phyloP scores from a whole-genome alignment of 148 eudicot genomes.

The Rheum nobile region DNA sequence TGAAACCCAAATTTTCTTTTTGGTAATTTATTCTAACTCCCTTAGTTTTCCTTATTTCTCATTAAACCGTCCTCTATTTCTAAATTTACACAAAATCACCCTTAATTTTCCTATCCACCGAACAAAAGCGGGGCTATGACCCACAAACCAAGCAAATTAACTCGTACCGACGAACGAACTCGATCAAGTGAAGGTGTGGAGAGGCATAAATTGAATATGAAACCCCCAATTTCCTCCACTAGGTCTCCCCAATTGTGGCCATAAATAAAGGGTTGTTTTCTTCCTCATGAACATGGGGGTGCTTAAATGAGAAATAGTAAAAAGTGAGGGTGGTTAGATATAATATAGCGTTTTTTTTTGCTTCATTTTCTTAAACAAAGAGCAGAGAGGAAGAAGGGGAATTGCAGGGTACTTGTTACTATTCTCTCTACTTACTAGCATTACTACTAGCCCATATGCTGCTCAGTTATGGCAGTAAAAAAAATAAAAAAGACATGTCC shows the following conservation, averaged over 20 bases:
- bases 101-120: too few species aligned
- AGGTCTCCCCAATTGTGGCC: too few species aligned
- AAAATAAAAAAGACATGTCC: background rate
- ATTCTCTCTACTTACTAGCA: constrained; percentile 7
- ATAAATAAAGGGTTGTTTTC: too few species aligned
- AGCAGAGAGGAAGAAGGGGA: background rate
- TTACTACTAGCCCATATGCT: constrained; percentile 8
- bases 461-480: background rate
- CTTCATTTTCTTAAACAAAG: background rate
- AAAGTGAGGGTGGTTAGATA: background rate
- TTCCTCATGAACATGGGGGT: too few species aligned
- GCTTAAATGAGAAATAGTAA: background rate
- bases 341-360: background rate
- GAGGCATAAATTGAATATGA: too few species aligned
- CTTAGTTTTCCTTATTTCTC: background rate
- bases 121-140: too few species aligned
- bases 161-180: too few species aligned
- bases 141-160: too few species aligned
- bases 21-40: background rate
- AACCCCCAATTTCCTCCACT: too few species aligned
- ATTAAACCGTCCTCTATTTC: too few species aligned
- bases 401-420: constrained; percentile 1
- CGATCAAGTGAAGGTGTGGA: too few species aligned
- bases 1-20: background rate
- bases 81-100: too few species aligned